These are phyloP conservation scores for Macrolepiota fuliginosa DNA, from an alignment of 768 basidiomycete genomes.

Conservation along the genomic window DNA sequence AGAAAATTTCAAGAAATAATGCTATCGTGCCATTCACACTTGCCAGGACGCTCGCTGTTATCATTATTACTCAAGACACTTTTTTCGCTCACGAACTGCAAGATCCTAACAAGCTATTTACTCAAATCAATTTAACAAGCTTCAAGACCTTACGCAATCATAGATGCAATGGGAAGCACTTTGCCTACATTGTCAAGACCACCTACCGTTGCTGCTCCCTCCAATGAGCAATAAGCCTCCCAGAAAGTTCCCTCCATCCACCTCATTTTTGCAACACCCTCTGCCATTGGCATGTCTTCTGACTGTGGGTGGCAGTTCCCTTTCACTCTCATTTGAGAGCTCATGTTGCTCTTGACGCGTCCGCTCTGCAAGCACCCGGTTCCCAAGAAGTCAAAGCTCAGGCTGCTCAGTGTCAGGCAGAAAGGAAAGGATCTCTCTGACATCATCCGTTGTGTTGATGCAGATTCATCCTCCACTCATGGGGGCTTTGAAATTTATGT, in stretches of 20 bases:
- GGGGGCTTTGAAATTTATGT: constrained; percentile 71
- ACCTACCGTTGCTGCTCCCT: background rate
- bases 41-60: background rate
- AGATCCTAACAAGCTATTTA: background rate
- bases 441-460: constrained; percentile 50
- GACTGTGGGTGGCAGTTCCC: constrained; percentile 31
- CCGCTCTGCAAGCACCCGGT: constrained; percentile 47
- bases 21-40: constrained; percentile 2
- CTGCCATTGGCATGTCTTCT: constrained; percentile 41
- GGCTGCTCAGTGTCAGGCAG: constrained; percentile 31
- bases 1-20: constrained; percentile 6
- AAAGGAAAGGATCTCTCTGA: constrained; percentile 54
- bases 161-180: background rate
- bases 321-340: constrained; percentile 31
- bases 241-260: constrained; percentile 57
- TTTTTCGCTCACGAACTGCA: constrained; percentile 2
- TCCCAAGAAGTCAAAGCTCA: constrained; percentile 71
- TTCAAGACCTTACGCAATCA: constrained; percentile 1
- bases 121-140: background rate
- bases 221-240: constrained; percentile 19
- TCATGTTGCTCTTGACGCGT: constrained; percentile 30
- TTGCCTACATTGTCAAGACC: background rate
- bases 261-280: constrained; percentile 67
- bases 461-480: constrained; percentile 24
- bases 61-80: background rate